Base-by-base conservation (phyloP, 331 rosid genomes). In the Dryas integrifolia region DNA sequence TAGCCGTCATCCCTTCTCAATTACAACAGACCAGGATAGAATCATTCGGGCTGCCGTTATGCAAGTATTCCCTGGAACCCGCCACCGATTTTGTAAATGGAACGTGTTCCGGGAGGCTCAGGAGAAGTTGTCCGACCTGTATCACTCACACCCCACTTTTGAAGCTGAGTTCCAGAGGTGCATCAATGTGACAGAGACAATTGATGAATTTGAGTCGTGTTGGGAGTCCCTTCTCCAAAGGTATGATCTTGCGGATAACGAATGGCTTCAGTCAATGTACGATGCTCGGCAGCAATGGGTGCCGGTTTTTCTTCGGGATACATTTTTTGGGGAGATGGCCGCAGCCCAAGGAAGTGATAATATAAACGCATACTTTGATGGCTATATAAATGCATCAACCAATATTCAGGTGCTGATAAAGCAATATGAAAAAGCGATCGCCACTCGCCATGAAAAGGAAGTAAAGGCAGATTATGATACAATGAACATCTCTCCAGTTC, bases 1-100 rank as follows among this genome's bases (percentile, higher is more conserved):
- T 1, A 67, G 70, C 21, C 80, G 66, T 56, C 66, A 49, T 58
- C 84, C 84, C 3, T 39, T 80, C 62, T 80, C 84, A 57, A 65
- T 80, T 70, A 80, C 84, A 2, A 80, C 84, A 26, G 77, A 80
- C 52, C 81, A 80, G 44, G 84, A 80, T 45, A 76, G 84, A 66
- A 80, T 80, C 74, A 80, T 80, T n/a, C 76, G 81, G 2, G 49
- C 84, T 39, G 81, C 78, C 59, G 76, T 81, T 24, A 44, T 60
- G 61, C 75, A 76, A 51, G 81, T 76, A 58, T 76, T 81, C 38
- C 72, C 78, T 0, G 69, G 56, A 44, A 76, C 81, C 53, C 72
- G 84, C 26, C 78, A 81, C 67, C 78, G 84, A 30, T 76, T 81
- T 72, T 81, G 84, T 60, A 76, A 76, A 52, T 76, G 84, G 84